Base-by-base conservation (phyloP, 2,329 filamentous ascomycete genomes). In the Xenoacremonium recifei region DNA sequence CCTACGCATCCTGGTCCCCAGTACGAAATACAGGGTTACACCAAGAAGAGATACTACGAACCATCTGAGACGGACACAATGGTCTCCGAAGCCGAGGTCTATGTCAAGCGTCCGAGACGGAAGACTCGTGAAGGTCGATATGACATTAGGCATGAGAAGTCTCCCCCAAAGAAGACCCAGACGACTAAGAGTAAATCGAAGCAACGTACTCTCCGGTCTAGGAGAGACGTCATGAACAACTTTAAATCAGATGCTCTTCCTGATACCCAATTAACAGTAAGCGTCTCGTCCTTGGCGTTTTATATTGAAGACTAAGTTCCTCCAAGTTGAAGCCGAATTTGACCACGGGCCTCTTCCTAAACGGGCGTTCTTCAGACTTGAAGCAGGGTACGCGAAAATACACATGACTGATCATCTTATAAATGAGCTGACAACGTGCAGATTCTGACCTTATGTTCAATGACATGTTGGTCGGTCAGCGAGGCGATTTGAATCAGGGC, bases 91-190 rank as follows among this genome's bases (percentile, higher is more conserved):
- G n/a, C n/a, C n/a, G n/a, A n/a, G n/a, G 29, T 31, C 20, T 82
- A 74, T 42, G 70, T 77, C 40, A 80, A 71, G 52, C 67, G 67
- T 34, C 62, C 71, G 15, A 72, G 82, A 21, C 66, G 73, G 48
- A 85, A 76, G 59, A 83, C 78, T 13, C 73, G 70, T 37, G 63
- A 69, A 18, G 73, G 79, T 52, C 75, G 71, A 23, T 84, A 85
- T 54, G 71, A 80, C 20, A 67, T 67, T 42, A 63, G 53, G 47
- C 60, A 55, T 54, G 57, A 47, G 35, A n/a, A n/a, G n/a, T n/a
- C n/a, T n/a, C n/a, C n/a, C n/a, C n/a, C 41, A 42, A 39, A n/a
- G 36, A 20, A 6, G 23, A 37, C 29, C 19, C 13, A n/a, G 36
- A 42, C 37, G 5, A 16, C 15, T 29, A 18, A 35, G 42, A 2